A percentile compares a stretch with the other conserved stretches of the same genome.
phyloP scores from a whole-genome alignment of 2,329 filamentous ascomycete genomes.

The Botrytis medusae region DNA sequence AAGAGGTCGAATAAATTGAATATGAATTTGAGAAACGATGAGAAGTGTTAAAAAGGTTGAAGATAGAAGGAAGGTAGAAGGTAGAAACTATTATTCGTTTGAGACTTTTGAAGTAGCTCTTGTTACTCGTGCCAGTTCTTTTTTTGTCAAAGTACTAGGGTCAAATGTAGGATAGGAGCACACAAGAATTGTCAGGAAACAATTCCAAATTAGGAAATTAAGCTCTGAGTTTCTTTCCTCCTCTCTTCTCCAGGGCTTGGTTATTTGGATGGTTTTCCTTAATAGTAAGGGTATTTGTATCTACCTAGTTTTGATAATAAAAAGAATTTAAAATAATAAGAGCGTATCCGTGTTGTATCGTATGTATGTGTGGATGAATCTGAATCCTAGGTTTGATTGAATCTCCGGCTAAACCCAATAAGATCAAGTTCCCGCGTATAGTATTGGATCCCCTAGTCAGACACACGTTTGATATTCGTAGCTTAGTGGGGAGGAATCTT shows the following conservation, averaged over 20 bases:
- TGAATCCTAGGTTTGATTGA: neutral
- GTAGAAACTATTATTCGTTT: constrained; percentile 8
- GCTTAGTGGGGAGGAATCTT: constrained; percentile 1
- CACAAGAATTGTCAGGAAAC: neutral
- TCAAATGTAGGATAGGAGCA: neutral
- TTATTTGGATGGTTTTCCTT: neutral
- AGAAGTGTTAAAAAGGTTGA: neutral
- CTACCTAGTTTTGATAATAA: neutral
- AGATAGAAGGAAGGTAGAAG: neutral
- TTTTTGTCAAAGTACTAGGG: neutral
- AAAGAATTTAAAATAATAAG: neutral
- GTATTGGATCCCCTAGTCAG: neutral
- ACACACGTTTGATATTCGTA: constrained; percentile 14
- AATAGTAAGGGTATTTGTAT: neutral
- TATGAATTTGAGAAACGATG: neutral
- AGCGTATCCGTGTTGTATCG: neutral
- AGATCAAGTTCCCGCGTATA: neutral
- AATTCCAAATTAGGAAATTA: neutral
- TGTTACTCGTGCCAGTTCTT: neutral
- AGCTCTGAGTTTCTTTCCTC: neutral
- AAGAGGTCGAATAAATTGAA: neutral
- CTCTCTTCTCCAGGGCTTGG: neutral
- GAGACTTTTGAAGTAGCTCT: constrained; percentile 10
- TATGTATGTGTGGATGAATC: neutral
- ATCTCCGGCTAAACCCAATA: neutral